phyloP scores from a whole-genome alignment of 306 rosid species.

The Oemleria cerasiformis region DNA sequence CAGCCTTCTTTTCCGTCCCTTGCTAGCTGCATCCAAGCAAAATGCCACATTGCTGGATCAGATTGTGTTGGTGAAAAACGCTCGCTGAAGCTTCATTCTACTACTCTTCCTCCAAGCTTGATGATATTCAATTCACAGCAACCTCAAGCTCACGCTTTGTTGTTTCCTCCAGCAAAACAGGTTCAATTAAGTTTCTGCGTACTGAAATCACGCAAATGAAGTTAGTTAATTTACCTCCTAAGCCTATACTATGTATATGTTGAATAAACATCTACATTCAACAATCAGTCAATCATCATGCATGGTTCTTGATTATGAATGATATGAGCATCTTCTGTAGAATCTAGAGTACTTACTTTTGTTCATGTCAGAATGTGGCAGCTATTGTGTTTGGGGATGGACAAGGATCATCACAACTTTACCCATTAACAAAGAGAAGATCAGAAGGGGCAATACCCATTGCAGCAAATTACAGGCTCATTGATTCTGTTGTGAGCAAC shows the following conservation, averaged over 20 bases:
- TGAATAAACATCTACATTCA: too few relatives aligned
- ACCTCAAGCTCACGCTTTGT: constrained; percentile 9
- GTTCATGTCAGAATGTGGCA: constrained; percentile 29
- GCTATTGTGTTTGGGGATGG: constrained; percentile 42
- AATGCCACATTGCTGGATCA: not conserved
- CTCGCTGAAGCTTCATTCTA: constrained; percentile 13
- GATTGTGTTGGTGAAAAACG: constrained; percentile 1
- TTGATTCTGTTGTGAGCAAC: constrained; percentile 44
- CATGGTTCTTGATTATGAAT: too few relatives aligned
- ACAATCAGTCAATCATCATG: too few relatives aligned
- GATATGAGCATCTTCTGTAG: too few relatives aligned
- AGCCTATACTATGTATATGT: not conserved
- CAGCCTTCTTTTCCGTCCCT: constrained; percentile 19
- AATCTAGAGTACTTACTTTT: not conserved
- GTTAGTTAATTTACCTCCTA: not conserved
- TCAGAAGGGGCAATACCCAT: constrained; percentile 42
- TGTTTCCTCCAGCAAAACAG: constrained; percentile 27
- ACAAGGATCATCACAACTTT: constrained; percentile 30
- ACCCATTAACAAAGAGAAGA: constrained; percentile 43
- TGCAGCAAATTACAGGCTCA: constrained; percentile 41
- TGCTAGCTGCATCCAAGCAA: constrained; percentile 4
- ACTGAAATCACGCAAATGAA: not conserved
- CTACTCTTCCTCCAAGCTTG: constrained; percentile 15
- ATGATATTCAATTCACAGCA: constrained; percentile 27
- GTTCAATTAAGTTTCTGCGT: constrained; percentile 13